phyloP scores from a whole-genome alignment of 768 basidiomycete genomes.

The Lentinula aciculospora region DNA sequence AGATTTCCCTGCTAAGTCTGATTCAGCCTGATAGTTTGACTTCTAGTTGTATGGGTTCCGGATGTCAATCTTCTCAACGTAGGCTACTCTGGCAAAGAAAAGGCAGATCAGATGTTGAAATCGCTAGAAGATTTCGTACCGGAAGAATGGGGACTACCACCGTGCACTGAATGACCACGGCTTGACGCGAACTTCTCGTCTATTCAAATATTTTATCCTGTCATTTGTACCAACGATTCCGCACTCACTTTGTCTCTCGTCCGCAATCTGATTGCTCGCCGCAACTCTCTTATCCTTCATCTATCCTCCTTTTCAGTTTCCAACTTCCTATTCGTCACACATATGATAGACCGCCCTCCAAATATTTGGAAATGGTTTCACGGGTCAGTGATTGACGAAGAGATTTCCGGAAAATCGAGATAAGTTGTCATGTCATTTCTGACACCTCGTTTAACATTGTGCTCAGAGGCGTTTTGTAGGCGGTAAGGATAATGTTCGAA shows the following conservation, averaged over 20 bases:
- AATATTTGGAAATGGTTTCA: too few species aligned
- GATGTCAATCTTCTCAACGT: constrained; percentile 60
- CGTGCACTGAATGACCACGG: too few species aligned
- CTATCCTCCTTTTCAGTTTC: background rate
- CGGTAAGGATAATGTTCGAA: too few species aligned
- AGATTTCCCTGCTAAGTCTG: background rate
- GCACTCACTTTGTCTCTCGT: background rate
- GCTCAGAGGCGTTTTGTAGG: too few species aligned
- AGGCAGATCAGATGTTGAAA: constrained; percentile 51
- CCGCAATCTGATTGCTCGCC: background rate
- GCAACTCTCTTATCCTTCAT: background rate
- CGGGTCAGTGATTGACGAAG: too few species aligned
- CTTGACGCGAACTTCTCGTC: too few species aligned
- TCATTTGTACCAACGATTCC: too few species aligned
- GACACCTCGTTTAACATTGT: too few species aligned
- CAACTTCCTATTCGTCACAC: background rate
- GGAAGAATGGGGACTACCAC: constrained; percentile 78
- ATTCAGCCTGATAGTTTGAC: background rate
- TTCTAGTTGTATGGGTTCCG: constrained; percentile 78
- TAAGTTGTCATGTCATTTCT: background rate
- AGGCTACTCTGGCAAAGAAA: constrained; percentile 40
- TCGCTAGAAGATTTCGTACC: constrained; percentile 75
- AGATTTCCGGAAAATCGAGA: background rate
- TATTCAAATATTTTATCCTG: too few species aligned
- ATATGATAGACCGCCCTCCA: too few species aligned